Evolutionary conservation across 768 basidiomycete genomes (phyloP).

Genomic region (Calvatia gigantea): DNA sequence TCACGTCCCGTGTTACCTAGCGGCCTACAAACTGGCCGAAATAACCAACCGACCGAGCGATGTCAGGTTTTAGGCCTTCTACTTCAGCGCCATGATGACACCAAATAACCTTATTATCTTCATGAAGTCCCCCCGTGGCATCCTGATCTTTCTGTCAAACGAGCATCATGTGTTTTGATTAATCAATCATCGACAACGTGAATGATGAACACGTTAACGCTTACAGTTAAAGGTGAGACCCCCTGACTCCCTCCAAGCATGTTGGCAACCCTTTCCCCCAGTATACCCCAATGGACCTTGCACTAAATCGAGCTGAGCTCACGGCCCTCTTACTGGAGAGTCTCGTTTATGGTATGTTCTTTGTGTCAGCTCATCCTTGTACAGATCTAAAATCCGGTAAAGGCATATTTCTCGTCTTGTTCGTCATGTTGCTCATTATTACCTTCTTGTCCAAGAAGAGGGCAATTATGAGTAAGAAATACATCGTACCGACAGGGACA

Average conservation of each 20-base stretch:
- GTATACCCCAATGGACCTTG: background rate
- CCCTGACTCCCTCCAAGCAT: background rate
- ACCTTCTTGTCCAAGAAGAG: background rate
- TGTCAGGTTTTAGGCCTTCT: too few species aligned
- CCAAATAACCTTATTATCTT: too few species aligned
- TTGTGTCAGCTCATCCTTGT: background rate
- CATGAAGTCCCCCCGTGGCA: too few species aligned
- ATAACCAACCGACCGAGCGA: too few species aligned
- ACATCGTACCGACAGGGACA: background rate
- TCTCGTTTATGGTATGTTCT: background rate
- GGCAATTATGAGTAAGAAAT: background rate
- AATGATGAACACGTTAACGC: background rate
- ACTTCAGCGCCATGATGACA: too few species aligned
- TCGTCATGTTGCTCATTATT: constrained; percentile 1
- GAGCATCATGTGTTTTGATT: too few species aligned
- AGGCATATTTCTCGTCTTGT: constrained; percentile 8
- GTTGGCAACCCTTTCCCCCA: background rate
- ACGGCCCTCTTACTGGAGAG: constrained; percentile 7
- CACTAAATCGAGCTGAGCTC: constrained; percentile 1
- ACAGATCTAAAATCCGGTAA: too few species aligned
- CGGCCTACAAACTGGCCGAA: too few species aligned
- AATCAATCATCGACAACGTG: too few species aligned
- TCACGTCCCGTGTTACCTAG: too few species aligned
- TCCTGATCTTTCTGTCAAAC: too few species aligned
- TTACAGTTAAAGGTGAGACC: too few species aligned